A percentile compares a stretch with the other conserved stretches of the same genome.
phyloP scores from a whole-genome alignment of 768 basidiomycete species.

The Saitozyma sp. region DNA sequence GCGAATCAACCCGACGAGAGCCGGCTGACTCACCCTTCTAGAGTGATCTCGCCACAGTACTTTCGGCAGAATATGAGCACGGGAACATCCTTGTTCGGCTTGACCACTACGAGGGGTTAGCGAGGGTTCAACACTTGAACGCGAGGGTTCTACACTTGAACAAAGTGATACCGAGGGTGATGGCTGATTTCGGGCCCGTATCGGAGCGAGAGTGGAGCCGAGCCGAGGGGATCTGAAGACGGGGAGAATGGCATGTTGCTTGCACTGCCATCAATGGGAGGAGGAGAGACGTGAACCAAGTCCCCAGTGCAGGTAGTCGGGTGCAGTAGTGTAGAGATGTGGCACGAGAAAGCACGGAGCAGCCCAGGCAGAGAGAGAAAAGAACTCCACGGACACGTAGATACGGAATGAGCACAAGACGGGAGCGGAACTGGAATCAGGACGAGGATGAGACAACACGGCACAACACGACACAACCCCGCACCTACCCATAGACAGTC shows the following conservation, averaged over 20 bases:
- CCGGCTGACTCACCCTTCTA: constrained; percentile 52
- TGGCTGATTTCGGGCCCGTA: too few relatives aligned
- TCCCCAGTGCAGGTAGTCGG: too few relatives aligned
- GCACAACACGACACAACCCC: neutral
- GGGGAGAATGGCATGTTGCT: too few relatives aligned
- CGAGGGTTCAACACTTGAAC: neutral
- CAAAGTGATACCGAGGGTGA: too few relatives aligned
- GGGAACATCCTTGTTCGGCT: constrained; percentile 72
- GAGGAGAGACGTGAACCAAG: too few relatives aligned
- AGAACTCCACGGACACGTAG: neutral
- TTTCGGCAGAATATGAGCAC: constrained; percentile 79
- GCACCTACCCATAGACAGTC: constrained; percentile 58
- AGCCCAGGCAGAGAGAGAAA: neutral
- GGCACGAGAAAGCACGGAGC: neutral
- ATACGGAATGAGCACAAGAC: too few relatives aligned
- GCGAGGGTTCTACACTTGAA: neutral
- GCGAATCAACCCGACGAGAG: too few relatives aligned
- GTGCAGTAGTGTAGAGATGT: too few relatives aligned
- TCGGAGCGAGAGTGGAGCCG: too few relatives aligned
- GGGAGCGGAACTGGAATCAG: neutral
- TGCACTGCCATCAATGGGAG: too few relatives aligned
- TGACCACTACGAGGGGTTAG: constrained; percentile 61
- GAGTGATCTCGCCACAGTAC: constrained; percentile 58
- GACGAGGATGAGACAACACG: neutral
- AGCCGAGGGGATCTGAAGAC: neutral